Percentiles rank a stretch among this genome's conserved stretches.
Evolutionary conservation across 2,329 filamentous ascomycete genomes (phyloP).

Genomic region (Nannizzia gypsea): DNA sequence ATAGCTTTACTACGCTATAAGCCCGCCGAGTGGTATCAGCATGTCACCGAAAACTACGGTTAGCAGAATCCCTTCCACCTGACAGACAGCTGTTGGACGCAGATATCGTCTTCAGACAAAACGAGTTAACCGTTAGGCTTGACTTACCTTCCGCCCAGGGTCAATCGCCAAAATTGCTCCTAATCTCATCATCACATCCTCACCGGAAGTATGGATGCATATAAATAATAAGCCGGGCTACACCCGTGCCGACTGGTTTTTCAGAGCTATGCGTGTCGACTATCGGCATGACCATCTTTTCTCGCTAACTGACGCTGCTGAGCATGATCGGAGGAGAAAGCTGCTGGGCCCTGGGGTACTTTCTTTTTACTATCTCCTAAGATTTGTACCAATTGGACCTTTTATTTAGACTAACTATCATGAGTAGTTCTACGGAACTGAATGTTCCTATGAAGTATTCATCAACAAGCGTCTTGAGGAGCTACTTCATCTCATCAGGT

Average conservation of each 20-base stretch:
- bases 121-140: neutral
- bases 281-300: neutral
- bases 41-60: neutral
- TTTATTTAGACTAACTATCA: neutral
- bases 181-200: neutral
- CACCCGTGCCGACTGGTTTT: neutral
- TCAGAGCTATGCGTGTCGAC: neutral
- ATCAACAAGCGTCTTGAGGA: conserved; percentile 40
- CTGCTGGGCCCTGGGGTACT: neutral
- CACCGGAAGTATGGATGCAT: neutral
- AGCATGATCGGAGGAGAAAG: neutral
- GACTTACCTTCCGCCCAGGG: neutral
- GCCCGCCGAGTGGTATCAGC: neutral
- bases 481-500: conserved; percentile 38
- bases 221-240: neutral
- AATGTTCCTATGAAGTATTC: conserved; percentile 32
- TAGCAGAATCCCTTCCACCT: neutral
- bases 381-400: neutral
- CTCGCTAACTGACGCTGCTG: neutral
- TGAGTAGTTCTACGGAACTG: neutral
- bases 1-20: neutral
- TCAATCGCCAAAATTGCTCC: neutral
- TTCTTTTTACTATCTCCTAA: neutral
- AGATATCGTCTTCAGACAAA: neutral
- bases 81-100: neutral